A percentile compares a stretch with the other conserved stretches of the same genome.
phyloP scores from a whole-genome alignment of 352 stramenopile genomes.

The Pythium graminicola region DNA sequence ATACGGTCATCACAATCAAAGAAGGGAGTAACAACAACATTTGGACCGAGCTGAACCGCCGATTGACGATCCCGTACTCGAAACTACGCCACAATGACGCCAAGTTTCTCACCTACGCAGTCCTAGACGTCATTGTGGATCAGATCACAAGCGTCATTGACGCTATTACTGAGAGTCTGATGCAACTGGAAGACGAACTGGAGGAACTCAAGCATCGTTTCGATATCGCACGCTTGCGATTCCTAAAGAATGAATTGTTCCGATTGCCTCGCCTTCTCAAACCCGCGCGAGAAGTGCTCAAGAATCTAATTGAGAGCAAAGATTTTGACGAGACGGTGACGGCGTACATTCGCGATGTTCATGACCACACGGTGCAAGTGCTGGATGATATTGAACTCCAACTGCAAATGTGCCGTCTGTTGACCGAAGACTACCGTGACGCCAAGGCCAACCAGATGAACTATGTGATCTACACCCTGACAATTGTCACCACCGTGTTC shows the following conservation, averaged over 20 bases:
- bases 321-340: constrained; percentile 75
- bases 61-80: constrained; percentile 79
- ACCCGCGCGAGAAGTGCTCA: constrained; percentile 71
- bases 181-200: constrained; percentile 70
- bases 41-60: constrained; percentile 63
- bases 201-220: constrained; percentile 65
- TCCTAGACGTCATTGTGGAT: constrained; percentile 86
- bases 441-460: constrained; percentile 84
- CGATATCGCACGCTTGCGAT: constrained; percentile 51
- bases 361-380: constrained; percentile 75
- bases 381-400: constrained; percentile 80
- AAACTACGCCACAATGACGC: constrained; percentile 85
- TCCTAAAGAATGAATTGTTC: constrained; percentile 78
- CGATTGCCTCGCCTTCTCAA: constrained; percentile 72
- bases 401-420: constrained; percentile 66
- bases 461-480: constrained; percentile 88
- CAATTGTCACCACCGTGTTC: constrained; percentile 85
- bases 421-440: constrained; percentile 81
- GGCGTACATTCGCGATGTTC: constrained; percentile 79
- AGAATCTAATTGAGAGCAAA: constrained; percentile 77
- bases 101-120: constrained; percentile 82
- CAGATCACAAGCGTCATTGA: constrained; percentile 73
- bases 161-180: constrained; percentile 66
- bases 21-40: constrained; percentile 58
- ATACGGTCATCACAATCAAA: constrained; percentile 85